A percentile compares a stretch with the other conserved stretches of the same genome.
Evolutionary conservation across 2,329 filamentous ascomycete genomes (phyloP).

Genomic region (Pestalotiopsis sp.): DNA sequence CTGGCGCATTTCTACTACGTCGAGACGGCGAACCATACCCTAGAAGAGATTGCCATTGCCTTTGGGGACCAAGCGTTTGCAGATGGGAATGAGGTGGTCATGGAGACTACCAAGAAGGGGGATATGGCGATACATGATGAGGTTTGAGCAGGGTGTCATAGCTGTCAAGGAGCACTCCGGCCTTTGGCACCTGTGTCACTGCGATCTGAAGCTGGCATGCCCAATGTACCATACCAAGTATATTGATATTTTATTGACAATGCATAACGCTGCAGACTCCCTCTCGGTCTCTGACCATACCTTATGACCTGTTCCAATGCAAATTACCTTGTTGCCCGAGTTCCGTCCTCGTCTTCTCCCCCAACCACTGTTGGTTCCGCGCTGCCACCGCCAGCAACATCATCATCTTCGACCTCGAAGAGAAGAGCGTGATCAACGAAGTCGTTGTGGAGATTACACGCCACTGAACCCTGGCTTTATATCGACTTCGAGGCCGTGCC

Average conservation of each 20-base stretch:
- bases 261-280: no score
- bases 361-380: slow-evolving; percentile 61
- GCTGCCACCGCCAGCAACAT: slow-evolving; percentile 96
- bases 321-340: no score
- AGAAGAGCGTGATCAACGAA: slow-evolving; percentile 99
- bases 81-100: neutral
- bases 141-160: neutral
- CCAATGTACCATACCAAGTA: no score
- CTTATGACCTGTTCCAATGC: no score
- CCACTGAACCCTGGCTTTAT: no score
- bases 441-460: no score
- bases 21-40: neutral
- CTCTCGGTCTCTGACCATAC: no score
- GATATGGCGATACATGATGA: neutral
- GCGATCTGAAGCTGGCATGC: no score
- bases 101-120: neutral
- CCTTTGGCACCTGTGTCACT: no score
- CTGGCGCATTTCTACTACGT: neutral
- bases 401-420: slow-evolving; percentile 99
- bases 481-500: no score
- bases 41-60: neutral
- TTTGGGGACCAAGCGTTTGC: neutral
- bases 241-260: no score
- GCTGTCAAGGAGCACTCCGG: neutral
- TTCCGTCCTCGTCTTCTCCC: no score